A percentile compares a stretch with the other conserved stretches of the same genome.
Evolutionary conservation across 768 basidiomycete species (phyloP).

Genomic region (Tephrocybe sp.): DNA sequence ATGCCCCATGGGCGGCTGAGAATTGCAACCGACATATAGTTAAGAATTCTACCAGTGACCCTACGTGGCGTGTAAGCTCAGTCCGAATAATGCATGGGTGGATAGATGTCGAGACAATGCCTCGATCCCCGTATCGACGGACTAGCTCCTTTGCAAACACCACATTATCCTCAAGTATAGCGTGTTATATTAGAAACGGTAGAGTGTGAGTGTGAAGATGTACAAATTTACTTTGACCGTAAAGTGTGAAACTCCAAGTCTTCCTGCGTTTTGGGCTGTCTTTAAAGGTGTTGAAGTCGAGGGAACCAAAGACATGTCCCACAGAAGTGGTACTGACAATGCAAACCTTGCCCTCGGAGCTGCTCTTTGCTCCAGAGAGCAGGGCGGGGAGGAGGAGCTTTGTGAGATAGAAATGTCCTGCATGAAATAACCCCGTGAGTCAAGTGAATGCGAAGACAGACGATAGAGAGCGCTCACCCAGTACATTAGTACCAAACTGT

Average conservation of each 20-base stretch:
- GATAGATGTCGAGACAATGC: conserved; percentile 39
- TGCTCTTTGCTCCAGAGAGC: conserved; percentile 32
- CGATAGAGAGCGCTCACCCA: too few relatives aligned
- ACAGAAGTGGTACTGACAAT: conserved; percentile 43
- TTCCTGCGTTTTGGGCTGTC: conserved; percentile 33
- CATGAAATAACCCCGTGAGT: too few relatives aligned
- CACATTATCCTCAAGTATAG: conserved; percentile 42
- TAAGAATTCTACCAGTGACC: too few relatives aligned
- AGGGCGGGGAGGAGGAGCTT: conserved; percentile 46
- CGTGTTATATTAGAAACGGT: background rate
- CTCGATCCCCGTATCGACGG: conserved; percentile 36
- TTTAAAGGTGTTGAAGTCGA: conserved; percentile 41
- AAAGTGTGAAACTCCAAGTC: conserved; percentile 13
- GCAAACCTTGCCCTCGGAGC: conserved; percentile 36
- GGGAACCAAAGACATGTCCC: conserved; percentile 13
- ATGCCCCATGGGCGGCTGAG: too few relatives aligned
- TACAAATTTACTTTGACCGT: conserved; percentile 33
- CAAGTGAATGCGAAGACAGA: too few relatives aligned
- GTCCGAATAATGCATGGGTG: conserved; percentile 44
- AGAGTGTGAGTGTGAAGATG: conserved; percentile 3
- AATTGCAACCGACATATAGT: too few relatives aligned
- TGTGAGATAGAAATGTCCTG: conserved; percentile 49
- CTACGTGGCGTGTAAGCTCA: conserved; percentile 30
- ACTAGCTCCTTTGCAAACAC: conserved; percentile 38
- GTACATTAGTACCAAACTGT: conserved; percentile 57